A percentile compares a stretch with the other conserved stretches of the same genome.
Evolutionary conservation across 2,329 filamentous ascomycete genomes (phyloP).

Genomic region (Verticillium tricorpus): DNA sequence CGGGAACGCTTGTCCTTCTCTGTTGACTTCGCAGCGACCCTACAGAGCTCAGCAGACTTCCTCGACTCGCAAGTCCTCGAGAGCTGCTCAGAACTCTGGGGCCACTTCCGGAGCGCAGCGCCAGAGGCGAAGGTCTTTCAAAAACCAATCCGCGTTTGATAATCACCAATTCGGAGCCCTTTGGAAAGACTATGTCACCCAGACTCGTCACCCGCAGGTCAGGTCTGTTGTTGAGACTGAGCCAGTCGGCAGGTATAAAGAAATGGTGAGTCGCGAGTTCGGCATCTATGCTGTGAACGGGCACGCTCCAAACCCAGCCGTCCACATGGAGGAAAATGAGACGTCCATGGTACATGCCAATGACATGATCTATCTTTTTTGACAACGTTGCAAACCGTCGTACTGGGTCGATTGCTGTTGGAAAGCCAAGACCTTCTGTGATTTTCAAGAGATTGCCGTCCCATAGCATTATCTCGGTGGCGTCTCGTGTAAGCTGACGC

Average conservation of each 20-base stretch:
- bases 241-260: background rate
- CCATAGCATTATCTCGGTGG: background rate
- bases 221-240: background rate
- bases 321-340: background rate
- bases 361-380: background rate
- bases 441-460: background rate
- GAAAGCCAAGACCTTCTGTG: background rate
- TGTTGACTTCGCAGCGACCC: background rate
- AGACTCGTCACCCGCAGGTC: background rate
- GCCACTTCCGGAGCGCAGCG: background rate
- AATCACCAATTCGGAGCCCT: background rate
- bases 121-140: background rate
- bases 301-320: background rate
- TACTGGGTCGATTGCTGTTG: background rate
- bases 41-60: background rate
- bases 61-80: background rate
- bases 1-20: background rate
- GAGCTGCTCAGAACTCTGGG: background rate
- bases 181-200: background rate
- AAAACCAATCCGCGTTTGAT: background rate
- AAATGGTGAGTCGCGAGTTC: background rate
- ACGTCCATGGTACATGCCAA: background rate
- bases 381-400: background rate
- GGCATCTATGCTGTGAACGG: background rate
- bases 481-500: background rate